These are phyloP conservation scores for Psilocybe subaeruginosa DNA, from an alignment of 768 basidiomycete genomes.

Conservation along the genomic window DNA sequence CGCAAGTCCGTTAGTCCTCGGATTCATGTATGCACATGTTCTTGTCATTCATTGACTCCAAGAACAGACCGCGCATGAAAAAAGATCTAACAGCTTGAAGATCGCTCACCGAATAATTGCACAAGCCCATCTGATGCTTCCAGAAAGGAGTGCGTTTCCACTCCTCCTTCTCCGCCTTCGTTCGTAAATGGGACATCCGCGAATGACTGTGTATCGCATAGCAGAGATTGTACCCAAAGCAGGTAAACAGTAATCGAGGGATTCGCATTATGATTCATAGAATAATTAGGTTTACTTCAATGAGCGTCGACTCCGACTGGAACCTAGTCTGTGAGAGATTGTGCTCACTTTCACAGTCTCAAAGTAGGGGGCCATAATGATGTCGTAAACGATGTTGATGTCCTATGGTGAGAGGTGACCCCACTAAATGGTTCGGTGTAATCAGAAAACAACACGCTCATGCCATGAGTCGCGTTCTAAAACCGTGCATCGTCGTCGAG, in stretches of 20 bases:
- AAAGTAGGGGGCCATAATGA: constrained; percentile 57
- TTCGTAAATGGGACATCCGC: constrained; percentile 79
- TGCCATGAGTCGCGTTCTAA: constrained; percentile 8
- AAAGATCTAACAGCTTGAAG: constrained; percentile 4
- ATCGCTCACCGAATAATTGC: constrained; percentile 63
- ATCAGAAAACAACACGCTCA: constrained; percentile 9
- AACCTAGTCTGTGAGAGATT: neutral
- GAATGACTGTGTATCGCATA: constrained; percentile 67
- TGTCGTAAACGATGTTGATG: constrained; percentile 17
- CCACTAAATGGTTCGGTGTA: neutral
- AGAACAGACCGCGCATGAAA: constrained; percentile 6
- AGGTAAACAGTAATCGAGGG: neutral
- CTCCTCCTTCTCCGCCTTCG: constrained; percentile 78
- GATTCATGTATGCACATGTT: no score
- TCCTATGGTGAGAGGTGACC: neutral
- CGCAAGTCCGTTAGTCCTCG: constrained; percentile 15
- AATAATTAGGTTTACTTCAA: neutral
- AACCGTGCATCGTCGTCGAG: neutral
- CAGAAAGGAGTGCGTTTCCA: constrained; percentile 80
- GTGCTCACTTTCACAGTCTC: constrained; percentile 64
- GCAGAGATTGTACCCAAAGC: neutral
- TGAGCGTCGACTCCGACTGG: neutral
- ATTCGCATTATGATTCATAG: neutral
- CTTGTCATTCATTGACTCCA: neutral
- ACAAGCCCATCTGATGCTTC: constrained; percentile 89